Percentiles rank a stretch among this genome's conserved stretches.
Evolutionary conservation across 2,329 filamentous ascomycete genomes (phyloP).

Genomic region (Sclerotinia sclerotiorum): DNA sequence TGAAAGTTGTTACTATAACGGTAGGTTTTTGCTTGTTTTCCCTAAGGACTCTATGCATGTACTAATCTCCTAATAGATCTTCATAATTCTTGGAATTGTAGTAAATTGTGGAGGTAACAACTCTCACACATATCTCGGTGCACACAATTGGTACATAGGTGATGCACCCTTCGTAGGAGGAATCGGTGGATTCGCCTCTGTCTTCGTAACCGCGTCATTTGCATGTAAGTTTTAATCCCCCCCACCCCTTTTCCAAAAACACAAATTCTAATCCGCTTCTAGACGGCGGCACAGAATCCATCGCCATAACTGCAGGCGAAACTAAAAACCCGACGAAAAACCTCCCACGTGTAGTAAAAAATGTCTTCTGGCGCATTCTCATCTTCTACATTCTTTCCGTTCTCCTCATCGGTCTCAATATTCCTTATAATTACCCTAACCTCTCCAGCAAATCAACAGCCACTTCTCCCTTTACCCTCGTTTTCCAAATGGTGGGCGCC

Average conservation of each 20-base stretch:
- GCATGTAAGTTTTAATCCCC: conserved; percentile 47
- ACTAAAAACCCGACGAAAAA: conserved; percentile 61
- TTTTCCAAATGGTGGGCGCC: conserved; percentile 59
- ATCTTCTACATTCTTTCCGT: conserved; percentile 53
- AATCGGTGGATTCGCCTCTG: conserved; percentile 64
- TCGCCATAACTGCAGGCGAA: conserved; percentile 66
- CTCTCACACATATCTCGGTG: conserved; percentile 56
- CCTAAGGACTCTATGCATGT: neutral
- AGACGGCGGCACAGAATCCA: conserved; percentile 61
- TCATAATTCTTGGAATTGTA: conserved; percentile 62
- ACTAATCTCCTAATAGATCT: conserved; percentile 45
- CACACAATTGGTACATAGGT: conserved; percentile 56
- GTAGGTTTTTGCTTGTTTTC: conserved; percentile 35
- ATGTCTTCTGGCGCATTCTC: conserved; percentile 60
- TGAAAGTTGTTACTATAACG: conserved; percentile 55
- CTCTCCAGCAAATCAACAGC: conserved; percentile 46
- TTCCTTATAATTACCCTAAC: conserved; percentile 54
- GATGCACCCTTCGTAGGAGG: conserved; percentile 65
- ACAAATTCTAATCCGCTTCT: neutral
- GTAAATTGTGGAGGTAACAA: conserved; percentile 59
- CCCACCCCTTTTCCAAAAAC: neutral
- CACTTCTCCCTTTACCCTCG: conserved; percentile 59
- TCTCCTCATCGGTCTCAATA: conserved; percentile 57
- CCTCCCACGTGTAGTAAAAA: conserved; percentile 62
- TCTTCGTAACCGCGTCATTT: conserved; percentile 61